Conservation (phyloP, 2,329 filamentous ascomycete species). For the Cylindrodendrum hubeiense region DNA sequence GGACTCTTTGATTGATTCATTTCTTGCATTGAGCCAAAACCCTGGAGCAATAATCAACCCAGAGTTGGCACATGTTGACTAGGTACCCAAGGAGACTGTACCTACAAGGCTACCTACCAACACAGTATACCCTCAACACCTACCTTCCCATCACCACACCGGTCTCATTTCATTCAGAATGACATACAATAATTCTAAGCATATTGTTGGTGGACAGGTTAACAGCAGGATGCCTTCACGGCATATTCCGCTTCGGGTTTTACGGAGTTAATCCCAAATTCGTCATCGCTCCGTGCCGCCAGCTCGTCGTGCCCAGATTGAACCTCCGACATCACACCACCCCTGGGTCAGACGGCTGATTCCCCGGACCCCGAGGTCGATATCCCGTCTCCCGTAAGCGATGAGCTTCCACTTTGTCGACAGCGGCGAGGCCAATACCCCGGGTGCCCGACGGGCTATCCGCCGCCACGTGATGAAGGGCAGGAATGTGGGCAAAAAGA, state of each 20-base stretch:
- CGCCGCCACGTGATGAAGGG: slow-evolving; percentile 42
- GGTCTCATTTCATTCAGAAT: not conserved
- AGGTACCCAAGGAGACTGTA: not conserved
- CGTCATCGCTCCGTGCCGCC: slow-evolving; percentile 3
- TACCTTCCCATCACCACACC: not conserved
- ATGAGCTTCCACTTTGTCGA: slow-evolving; percentile 41
- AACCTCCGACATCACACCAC: slow-evolving; percentile 1
- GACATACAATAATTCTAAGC: not conserved
- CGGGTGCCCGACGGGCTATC: slow-evolving; percentile 29
- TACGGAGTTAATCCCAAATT: slow-evolving; percentile 28
- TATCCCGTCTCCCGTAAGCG: not conserved
- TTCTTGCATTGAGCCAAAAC: not conserved
- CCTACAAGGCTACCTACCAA: not conserved
- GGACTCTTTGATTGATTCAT: not conserved
- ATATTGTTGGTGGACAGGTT: not conserved
- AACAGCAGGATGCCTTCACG: not conserved
- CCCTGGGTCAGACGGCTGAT: not conserved
- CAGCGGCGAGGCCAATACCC: slow-evolving; percentile 9
- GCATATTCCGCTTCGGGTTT: slow-evolving; percentile 25
- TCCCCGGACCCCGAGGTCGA: not conserved
- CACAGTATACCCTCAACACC: not conserved
- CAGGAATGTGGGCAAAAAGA: slow-evolving; percentile 36
- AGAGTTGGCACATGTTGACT: not conserved
- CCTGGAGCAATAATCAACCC: not conserved
- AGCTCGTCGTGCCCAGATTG: not conserved